Evolutionary conservation across 169 alveolate genomes (phyloP).

Genomic region (Cyclospora cayetanensis): DNA sequence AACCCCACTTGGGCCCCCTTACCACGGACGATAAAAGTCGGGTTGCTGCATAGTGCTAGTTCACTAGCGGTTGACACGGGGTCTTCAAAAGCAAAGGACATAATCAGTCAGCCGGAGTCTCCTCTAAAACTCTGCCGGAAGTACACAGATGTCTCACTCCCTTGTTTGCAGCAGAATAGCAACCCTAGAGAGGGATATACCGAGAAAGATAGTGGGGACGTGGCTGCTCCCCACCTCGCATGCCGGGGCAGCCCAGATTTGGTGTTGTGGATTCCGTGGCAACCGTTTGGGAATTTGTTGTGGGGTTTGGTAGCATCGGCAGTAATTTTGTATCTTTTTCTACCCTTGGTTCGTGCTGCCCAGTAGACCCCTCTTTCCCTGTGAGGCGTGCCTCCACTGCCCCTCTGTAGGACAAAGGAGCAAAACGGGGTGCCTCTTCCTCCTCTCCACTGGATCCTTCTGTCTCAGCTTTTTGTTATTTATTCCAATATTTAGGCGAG

Average conservation of each 20-base stretch:
- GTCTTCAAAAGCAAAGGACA: too few species aligned
- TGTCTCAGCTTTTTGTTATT: not conserved
- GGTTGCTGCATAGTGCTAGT: too few species aligned
- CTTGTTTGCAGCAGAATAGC: too few species aligned
- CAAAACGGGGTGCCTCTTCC: not conserved
- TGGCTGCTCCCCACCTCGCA: slow-evolving; percentile 69
- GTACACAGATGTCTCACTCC: too few species aligned
- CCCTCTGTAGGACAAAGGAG: slow-evolving; percentile 14
- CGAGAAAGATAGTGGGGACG: too few species aligned
- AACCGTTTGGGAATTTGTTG: slow-evolving; percentile 26
- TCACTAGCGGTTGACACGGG: too few species aligned
- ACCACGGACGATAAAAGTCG: too few species aligned
- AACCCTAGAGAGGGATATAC: too few species aligned
- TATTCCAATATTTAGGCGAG: not conserved
- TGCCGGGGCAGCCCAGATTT: slow-evolving; percentile 34
- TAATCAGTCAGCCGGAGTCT: too few species aligned
- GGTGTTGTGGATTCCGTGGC: slow-evolving; percentile 41
- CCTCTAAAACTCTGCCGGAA: too few species aligned
- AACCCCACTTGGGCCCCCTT: too few species aligned
- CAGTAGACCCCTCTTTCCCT: slow-evolving; percentile 16
- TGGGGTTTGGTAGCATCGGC: slow-evolving; percentile 53
- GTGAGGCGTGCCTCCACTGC: slow-evolving; percentile 4
- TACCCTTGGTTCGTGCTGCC: slow-evolving; percentile 1
- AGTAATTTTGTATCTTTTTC: not conserved
- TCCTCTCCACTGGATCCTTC: slow-evolving; percentile 17